These are phyloP conservation scores for Colletotrichum sansevieriae DNA, from an alignment of 2,329 filamentous ascomycete species.

Conservation along the genomic window DNA sequence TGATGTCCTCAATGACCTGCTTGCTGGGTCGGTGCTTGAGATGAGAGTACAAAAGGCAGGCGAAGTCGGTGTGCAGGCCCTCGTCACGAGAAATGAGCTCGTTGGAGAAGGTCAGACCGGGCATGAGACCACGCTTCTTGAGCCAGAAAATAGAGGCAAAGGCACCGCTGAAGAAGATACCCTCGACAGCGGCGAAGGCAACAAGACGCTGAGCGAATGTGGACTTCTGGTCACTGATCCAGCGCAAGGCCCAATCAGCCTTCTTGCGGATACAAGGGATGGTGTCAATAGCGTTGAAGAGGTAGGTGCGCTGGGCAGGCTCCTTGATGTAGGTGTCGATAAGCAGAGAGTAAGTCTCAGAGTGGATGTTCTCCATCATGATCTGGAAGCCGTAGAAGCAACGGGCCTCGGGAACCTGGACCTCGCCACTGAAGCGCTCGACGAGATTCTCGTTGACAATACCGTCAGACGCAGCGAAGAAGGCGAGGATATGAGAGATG, in stretches of 20 bases:
- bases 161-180: constrained; percentile 99
- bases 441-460: constrained; percentile 99
- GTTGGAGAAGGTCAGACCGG: constrained; percentile 98
- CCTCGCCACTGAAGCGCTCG: constrained; percentile 96
- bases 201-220: constrained; percentile 96
- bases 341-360: constrained; percentile 98
- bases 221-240: constrained; percentile 94
- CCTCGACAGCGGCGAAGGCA: constrained; percentile 97
- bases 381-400: constrained; percentile 99
- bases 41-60: constrained; percentile 97
- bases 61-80: constrained; percentile 99
- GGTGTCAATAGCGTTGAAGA: constrained; percentile 99
- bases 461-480: constrained; percentile 98
- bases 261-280: constrained; percentile 99
- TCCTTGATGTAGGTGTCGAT: constrained; percentile 99
- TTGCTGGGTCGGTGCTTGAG: constrained; percentile 91
- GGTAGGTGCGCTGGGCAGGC: constrained; percentile 89
- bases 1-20: constrained; percentile 85
- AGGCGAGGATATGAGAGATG: constrained; percentile 97
- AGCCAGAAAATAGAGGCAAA: constrained; percentile 99
- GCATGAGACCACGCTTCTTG: constrained; percentile 99
- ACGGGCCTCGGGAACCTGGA: constrained; percentile 96
- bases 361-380: constrained; percentile 99
- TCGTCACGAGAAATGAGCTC: constrained; percentile 99
- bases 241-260: constrained; percentile 96